phyloP scores from a whole-genome alignment of 805 yeast genomes.

The Tetrapisispora nanseiensis region DNA sequence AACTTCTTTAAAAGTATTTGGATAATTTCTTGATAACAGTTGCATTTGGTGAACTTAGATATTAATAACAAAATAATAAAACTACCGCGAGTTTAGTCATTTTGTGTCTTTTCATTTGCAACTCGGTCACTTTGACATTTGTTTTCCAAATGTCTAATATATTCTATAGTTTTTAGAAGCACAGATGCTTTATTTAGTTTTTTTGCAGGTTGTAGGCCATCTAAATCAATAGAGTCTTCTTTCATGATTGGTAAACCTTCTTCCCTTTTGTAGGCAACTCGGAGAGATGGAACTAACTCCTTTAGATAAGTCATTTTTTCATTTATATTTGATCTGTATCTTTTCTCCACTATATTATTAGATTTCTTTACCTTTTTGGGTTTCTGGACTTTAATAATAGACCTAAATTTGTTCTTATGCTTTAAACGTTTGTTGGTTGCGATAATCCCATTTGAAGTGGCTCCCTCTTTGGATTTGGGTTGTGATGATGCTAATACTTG shows the following conservation, averaged over 20 bases:
- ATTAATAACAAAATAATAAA: too few relatives aligned
- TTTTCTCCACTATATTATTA: slow-evolving; percentile 64
- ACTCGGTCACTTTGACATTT: slow-evolving; percentile 38
- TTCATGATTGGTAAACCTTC: slow-evolving; percentile 41
- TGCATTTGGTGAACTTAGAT: too few relatives aligned
- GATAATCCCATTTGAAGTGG: too few relatives aligned
- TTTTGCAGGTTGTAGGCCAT: slow-evolving; percentile 67
- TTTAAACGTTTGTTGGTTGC: too few relatives aligned
- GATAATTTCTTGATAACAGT: background rate
- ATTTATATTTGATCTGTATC: slow-evolving; percentile 62
- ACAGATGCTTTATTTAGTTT: slow-evolving; percentile 73
- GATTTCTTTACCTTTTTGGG: slow-evolving; percentile 45
- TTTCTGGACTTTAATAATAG: background rate
- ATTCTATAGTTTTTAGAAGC: slow-evolving; percentile 66
- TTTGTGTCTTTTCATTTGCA: background rate
- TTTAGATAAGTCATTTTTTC: slow-evolving; percentile 54
- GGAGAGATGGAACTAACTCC: slow-evolving; percentile 56
- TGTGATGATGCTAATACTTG: background rate
- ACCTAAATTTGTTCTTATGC: background rate
- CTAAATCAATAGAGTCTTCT: slow-evolving; percentile 51
- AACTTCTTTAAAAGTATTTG: too few relatives aligned
- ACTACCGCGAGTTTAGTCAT: too few relatives aligned
- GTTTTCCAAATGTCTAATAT: slow-evolving; percentile 60
- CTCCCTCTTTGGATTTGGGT: background rate
- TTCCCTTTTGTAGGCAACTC: slow-evolving; percentile 38